Evolutionary conservation across 1,284 basidiomycete genomes (phyloP).

Genomic region (Puccinia triticina): DNA sequence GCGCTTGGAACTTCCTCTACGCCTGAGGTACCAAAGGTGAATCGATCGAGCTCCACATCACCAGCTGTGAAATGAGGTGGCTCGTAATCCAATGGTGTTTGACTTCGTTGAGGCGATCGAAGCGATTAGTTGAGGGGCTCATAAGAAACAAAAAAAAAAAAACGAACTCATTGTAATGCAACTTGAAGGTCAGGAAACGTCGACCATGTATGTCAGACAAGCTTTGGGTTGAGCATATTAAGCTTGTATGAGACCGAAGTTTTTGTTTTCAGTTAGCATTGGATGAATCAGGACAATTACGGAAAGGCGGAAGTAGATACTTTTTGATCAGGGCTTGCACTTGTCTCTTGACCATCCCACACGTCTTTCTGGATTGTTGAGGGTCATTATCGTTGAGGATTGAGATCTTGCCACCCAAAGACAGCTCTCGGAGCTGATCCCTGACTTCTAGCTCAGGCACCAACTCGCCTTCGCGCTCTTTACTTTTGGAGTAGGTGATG

Average conservation of each 20-base stretch:
- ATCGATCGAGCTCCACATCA: slow-evolving; percentile 45
- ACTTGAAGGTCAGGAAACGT: slow-evolving; percentile 47
- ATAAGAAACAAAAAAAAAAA: background rate
- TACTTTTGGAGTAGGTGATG: slow-evolving; percentile 34
- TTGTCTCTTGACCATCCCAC: slow-evolving; percentile 49
- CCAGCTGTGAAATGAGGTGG: slow-evolving; percentile 46
- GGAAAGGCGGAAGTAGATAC: background rate
- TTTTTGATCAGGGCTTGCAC: slow-evolving; percentile 47
- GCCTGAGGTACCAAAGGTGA: slow-evolving; percentile 39
- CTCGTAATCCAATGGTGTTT: slow-evolving; percentile 41
- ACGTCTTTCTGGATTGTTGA: slow-evolving; percentile 30
- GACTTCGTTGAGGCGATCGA: background rate
- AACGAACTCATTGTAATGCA: slow-evolving; percentile 49
- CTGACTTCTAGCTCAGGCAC: slow-evolving; percentile 46
- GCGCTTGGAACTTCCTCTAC: slow-evolving; percentile 46
- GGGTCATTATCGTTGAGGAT: background rate
- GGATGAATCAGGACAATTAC: background rate
- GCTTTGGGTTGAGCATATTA: slow-evolving; percentile 50
- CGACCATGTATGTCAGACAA: slow-evolving; percentile 43
- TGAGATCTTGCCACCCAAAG: slow-evolving; percentile 39
- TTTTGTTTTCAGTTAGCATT: background rate
- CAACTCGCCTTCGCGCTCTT: background rate
- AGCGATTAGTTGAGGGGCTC: background rate
- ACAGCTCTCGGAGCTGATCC: slow-evolving; percentile 45
- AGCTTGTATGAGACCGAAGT: background rate